Conservation (phyloP, 2,329 filamentous ascomycete genomes). For the Pyricularia grisea region DNA sequence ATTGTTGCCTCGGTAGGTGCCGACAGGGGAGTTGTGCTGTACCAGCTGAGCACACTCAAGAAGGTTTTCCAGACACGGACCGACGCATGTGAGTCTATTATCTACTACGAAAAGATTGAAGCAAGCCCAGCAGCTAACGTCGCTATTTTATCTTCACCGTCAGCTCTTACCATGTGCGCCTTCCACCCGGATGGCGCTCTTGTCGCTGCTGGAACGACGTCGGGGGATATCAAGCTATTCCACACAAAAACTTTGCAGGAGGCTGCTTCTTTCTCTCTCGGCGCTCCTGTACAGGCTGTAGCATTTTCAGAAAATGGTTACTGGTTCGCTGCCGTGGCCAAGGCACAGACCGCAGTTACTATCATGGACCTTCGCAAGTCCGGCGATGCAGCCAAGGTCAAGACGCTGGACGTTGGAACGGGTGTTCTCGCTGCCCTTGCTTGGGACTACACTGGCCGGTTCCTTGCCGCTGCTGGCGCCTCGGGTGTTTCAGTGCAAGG, state of each 20-base stretch:
- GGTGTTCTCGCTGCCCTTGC: constrained; percentile 65
- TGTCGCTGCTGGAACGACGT: constrained; percentile 70
- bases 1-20: constrained; percentile 79
- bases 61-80: constrained; percentile 71
- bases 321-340: constrained; percentile 79
- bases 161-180: constrained; percentile 64
- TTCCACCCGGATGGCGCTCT: constrained; percentile 98
- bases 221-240: constrained; percentile 80
- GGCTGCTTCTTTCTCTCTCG: constrained; percentile 64
- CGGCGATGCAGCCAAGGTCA: constrained; percentile 68
- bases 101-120: background rate
- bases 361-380: constrained; percentile 93
- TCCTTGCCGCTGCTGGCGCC: constrained; percentile 71
- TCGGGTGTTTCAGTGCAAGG: constrained; percentile 80
- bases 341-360: constrained; percentile 68
- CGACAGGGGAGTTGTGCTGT: constrained; percentile 89
- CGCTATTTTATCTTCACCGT: background rate
- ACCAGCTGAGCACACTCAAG: constrained; percentile 62
- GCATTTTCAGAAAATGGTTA: constrained; percentile 94
- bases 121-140: background rate
- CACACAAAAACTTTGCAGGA: constrained; percentile 72
- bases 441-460: constrained; percentile 96
- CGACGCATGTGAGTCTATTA: constrained; percentile 57
- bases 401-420: constrained; percentile 77
- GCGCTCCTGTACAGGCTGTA: constrained; percentile 63